Conservation (phyloP, 345 rosid species). For the Citropsis articulata region DNA sequence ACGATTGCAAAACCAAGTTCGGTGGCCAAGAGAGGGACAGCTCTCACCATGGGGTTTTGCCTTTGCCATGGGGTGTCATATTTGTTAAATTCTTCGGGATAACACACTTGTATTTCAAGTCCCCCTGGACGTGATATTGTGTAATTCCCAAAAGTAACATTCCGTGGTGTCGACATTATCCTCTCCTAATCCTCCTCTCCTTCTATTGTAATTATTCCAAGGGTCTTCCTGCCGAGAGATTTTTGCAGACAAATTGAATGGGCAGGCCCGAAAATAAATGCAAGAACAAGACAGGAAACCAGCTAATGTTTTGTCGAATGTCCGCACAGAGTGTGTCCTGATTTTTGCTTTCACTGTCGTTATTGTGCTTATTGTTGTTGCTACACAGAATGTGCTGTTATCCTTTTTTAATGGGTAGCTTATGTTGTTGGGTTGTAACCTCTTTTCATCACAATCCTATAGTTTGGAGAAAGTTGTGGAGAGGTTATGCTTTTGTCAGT, state of each 20-base stretch:
- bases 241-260: not conserved
- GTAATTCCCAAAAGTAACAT: not conserved
- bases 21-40: conserved; percentile 23
- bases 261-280: no score
- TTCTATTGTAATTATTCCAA: not conserved
- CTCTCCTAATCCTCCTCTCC: not conserved
- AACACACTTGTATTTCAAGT: not conserved
- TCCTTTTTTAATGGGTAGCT: not conserved
- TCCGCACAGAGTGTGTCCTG: not conserved
- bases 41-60: conserved; percentile 18
- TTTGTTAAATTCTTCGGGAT: not conserved
- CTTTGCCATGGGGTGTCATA: conserved; percentile 18
- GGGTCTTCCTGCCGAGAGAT: not conserved
- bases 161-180: not conserved
- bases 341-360: not conserved
- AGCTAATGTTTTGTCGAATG: not conserved
- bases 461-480: not conserved
- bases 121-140: not conserved
- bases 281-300: not conserved
- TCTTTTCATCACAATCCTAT: not conserved
- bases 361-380: not conserved
- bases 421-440: not conserved
- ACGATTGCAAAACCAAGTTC: conserved; percentile 16
- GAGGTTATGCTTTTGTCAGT: not conserved
- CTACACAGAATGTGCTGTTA: not conserved